phyloP scores from a whole-genome alignment of 805 yeast genomes.

The Kockiozyma suomiensis region DNA sequence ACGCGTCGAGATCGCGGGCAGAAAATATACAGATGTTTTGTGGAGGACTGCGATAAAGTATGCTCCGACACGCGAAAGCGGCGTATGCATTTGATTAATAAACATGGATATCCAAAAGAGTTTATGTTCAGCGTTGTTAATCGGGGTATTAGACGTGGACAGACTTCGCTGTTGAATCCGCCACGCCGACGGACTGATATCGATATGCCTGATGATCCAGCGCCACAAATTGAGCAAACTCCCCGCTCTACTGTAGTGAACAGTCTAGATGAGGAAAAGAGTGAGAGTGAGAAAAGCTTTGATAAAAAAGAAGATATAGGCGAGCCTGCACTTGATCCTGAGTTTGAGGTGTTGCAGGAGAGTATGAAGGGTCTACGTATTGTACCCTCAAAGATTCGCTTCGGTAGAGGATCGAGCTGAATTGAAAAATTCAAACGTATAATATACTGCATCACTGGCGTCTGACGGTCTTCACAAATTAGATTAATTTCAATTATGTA shows the following conservation, averaged over 20 bases:
- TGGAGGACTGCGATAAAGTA: constrained; percentile 46
- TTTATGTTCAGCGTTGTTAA: constrained; percentile 31
- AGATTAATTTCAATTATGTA: too few relatives aligned
- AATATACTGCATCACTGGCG: too few relatives aligned
- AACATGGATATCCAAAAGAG: constrained; percentile 53
- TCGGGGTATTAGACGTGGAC: constrained; percentile 25
- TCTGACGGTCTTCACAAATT: too few relatives aligned
- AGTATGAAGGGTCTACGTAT: constrained; percentile 6
- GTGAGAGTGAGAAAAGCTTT: background rate
- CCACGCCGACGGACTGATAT: background rate
- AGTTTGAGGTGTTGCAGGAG: constrained; percentile 8
- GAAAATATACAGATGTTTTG: constrained; percentile 50
- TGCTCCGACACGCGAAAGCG: constrained; percentile 49
- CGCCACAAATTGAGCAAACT: background rate
- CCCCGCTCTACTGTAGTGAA: background rate
- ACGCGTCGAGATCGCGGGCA: constrained; percentile 48
- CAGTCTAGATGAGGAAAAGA: background rate
- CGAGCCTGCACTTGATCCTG: constrained; percentile 16
- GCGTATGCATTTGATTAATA: constrained; percentile 52
- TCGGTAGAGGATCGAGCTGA: constrained; percentile 14
- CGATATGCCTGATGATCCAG: background rate
- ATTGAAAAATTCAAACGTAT: too few relatives aligned
- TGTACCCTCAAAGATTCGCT: constrained; percentile 23
- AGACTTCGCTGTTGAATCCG: constrained; percentile 23
- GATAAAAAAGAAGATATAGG: background rate